Percentiles rank a stretch among this genome's conserved stretches.
Evolutionary conservation across 129 eudicot species (phyloP).

Genomic region (Tanacetum coccineum): DNA sequence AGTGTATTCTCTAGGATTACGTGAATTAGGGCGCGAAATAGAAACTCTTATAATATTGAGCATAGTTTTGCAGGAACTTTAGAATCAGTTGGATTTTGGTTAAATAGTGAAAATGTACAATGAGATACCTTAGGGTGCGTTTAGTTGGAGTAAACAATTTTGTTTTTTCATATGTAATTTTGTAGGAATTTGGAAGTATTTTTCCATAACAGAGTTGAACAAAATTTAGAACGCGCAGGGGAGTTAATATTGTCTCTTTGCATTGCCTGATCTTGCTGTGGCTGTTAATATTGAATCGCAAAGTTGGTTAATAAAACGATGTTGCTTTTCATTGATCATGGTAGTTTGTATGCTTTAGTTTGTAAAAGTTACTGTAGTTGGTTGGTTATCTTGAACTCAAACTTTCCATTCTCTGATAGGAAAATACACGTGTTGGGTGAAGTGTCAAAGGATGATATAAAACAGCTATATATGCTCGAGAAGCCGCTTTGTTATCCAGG

Average conservation of each 20-base stretch:
- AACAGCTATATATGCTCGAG: constrained; percentile 63
- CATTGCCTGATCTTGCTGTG: not conserved
- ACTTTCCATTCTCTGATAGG: constrained; percentile 42
- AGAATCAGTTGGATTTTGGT: too few species aligned
- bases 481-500: constrained; percentile 82
- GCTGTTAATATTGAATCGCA: not conserved
- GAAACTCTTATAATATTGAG: too few species aligned
- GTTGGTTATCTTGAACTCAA: not conserved
- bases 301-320: not conserved
- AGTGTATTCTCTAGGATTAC: too few species aligned
- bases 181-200: too few species aligned
- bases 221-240: too few species aligned
- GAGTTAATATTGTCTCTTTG: too few species aligned
- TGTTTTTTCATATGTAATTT: too few species aligned
- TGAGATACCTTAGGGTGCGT: not conserved
- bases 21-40: too few species aligned
- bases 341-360: not conserved
- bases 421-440: constrained; percentile 56
- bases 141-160: too few species aligned
- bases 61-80: too few species aligned
- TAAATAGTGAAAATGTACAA: not conserved
- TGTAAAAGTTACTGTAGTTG: not conserved
- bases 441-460: constrained; percentile 72
- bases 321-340: not conserved
- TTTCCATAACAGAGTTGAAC: too few species aligned